Percentiles rank a stretch among this genome's conserved stretches.
Conservation (phyloP, 257 asterid genomes). For the Solanum pennellii region DNA sequence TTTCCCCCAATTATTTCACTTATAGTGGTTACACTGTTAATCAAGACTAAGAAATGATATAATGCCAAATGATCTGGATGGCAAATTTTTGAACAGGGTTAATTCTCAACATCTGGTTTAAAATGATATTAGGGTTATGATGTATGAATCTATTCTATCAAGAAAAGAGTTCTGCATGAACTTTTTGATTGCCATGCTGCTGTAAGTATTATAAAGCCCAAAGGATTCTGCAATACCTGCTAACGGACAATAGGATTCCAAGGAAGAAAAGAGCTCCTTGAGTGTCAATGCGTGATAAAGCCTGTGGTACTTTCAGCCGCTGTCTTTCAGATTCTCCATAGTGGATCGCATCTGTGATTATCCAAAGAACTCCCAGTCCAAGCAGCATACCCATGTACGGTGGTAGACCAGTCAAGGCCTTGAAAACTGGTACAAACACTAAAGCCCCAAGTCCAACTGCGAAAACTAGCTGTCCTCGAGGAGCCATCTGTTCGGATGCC, state of each 20-base stretch:
- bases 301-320: conserved; percentile 84
- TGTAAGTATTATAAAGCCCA: background rate
- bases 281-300: conserved; percentile 91
- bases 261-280: conserved; percentile 98
- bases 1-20: background rate
- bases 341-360: conserved; percentile 95
- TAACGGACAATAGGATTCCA: conserved; percentile 93
- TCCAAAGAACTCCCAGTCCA: conserved; percentile 95
- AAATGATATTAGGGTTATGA: background rate
- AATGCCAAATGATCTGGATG: background rate
- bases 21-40: background rate
- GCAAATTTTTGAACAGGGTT: background rate
- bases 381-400: conserved; percentile 95
- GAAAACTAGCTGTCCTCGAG: conserved; percentile 91
- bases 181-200: background rate
- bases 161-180: background rate
- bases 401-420: conserved; percentile 82
- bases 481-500: conserved; percentile 95
- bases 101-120: background rate
- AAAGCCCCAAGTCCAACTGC: conserved; percentile 79
- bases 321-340: conserved; percentile 88
- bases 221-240: conserved; percentile 48
- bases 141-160: background rate
- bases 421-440: conserved; percentile 80
- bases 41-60: background rate